Base-by-base conservation (phyloP, 208 protist species). In the Trypanosoma grayi region DNA sequence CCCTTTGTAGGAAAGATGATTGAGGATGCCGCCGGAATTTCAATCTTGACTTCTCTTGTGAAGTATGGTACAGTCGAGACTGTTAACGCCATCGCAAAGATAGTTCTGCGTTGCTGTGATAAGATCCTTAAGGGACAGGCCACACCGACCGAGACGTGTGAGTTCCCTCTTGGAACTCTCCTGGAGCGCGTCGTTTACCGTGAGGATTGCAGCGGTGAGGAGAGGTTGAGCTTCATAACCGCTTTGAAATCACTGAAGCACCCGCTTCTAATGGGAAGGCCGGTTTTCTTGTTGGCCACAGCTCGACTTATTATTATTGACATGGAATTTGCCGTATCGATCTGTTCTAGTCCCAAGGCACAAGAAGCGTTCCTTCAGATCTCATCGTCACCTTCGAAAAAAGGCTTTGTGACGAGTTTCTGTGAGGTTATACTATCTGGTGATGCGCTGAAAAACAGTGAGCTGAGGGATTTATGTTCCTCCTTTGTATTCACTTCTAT, bases 141-240 rank as follows among this genome's bases (percentile, higher is more conserved):
- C 8, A 28, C 31, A 4, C 70, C 72, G 11, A 60, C 65, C 24
- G 67, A 73, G 30, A 45, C 68, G n/a, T 59, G 87, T 30, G 46
- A 53, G n/a, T 58, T 53, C 30, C 30, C 60, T 16, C 59, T 90
- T 14, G 73, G 81, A 16, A 47, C 60, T 16, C 67, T 94, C 27
- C 61, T 94, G 16, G 84, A 94, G 34, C 58, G 79, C 11, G 58
- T 94, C 41, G 54, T 88, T 40, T 94, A 91, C 61, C 79, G 88
- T 10, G 77, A 80, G 45, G 88, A 94, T 60, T 81, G 72, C 61
- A 79, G 44, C 6, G 81, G 64, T 2, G 70, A 87, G 20, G 44
- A 48, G 2, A 58, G 59, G 51, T 55, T 65, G 18, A 73, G 70
- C 33, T 63, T 94, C 40, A 51, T 94, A 0, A 52, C 68, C 1